Evolutionary conservation across 495 filamentous ascomycete genomes (phyloP).

Genomic region (Penicillium silybi): DNA sequence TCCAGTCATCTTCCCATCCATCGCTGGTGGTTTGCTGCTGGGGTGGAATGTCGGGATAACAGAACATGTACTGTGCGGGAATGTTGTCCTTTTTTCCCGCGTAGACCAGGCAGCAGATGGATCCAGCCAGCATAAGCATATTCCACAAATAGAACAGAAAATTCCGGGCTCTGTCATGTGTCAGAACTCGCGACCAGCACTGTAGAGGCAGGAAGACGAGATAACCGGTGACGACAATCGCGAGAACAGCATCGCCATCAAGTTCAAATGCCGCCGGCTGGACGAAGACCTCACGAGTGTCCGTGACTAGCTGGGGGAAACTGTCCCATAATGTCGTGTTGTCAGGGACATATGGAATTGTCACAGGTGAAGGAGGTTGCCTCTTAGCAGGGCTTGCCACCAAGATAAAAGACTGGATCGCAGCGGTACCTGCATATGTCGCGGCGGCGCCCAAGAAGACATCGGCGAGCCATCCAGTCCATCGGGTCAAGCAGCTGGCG

Average conservation of each 20-base stretch:
- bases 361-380: slow-evolving; percentile 12
- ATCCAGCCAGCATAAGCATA: slow-evolving; percentile 29
- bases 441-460: slow-evolving; percentile 32
- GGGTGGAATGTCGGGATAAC: slow-evolving; percentile 26
- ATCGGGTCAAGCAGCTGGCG: slow-evolving; percentile 27
- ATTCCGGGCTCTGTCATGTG: slow-evolving; percentile 21
- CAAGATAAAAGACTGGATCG: slow-evolving; percentile 34
- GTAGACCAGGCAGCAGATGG: slow-evolving; percentile 27
- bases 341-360: slow-evolving; percentile 22
- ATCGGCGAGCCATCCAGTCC: slow-evolving; percentile 33
- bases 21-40: slow-evolving; percentile 19
- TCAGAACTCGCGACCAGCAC: slow-evolving; percentile 31
- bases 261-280: slow-evolving; percentile 28
- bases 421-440: slow-evolving; percentile 33
- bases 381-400: slow-evolving; percentile 15
- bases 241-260: slow-evolving; percentile 33
- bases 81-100: slow-evolving; percentile 10
- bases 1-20: slow-evolving; percentile 25
- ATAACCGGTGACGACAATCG: slow-evolving; percentile 36
- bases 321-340: slow-evolving; percentile 12
- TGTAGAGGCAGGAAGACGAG: slow-evolving; percentile 36
- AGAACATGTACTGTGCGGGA: slow-evolving; percentile 32
- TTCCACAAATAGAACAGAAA: slow-evolving; percentile 32
- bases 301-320: slow-evolving; percentile 27
- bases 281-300: slow-evolving; percentile 14